A percentile compares a stretch with the other conserved stretches of the same genome.
Evolutionary conservation across 2,329 filamentous ascomycete genomes (phyloP).

Genomic region (Fusarium hainanense): DNA sequence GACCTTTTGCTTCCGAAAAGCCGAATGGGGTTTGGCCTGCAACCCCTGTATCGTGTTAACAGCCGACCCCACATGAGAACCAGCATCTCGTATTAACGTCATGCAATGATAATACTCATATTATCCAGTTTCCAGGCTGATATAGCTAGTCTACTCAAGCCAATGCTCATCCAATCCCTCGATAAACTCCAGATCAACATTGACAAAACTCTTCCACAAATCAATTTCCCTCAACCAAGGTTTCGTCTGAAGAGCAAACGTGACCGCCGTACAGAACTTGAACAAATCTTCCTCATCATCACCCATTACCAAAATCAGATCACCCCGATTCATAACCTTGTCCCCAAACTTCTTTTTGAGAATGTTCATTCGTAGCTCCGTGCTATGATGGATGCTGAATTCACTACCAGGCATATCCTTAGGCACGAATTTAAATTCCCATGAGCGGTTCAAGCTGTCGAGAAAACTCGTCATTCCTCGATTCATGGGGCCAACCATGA

Average conservation of each 20-base stretch:
- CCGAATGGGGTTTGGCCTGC: conserved; percentile 2
- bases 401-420: conserved; percentile 47
- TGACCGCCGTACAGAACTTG: conserved; percentile 39
- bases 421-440: conserved; percentile 46
- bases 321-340: conserved; percentile 36
- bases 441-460: conserved; percentile 41
- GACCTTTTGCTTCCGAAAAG: conserved; percentile 10
- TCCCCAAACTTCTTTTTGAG: conserved; percentile 28
- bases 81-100: background rate
- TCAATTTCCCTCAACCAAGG: conserved; percentile 47
- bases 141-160: conserved; percentile 27
- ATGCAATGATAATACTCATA: background rate
- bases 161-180: conserved; percentile 34
- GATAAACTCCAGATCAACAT: conserved; percentile 43
- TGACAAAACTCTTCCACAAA: conserved; percentile 47
- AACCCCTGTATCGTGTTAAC: background rate
- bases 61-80: background rate
- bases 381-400: conserved; percentile 33
- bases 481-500: conserved; percentile 41
- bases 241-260: conserved; percentile 47
- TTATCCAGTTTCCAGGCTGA: background rate
- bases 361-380: conserved; percentile 24
- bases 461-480: conserved; percentile 40
- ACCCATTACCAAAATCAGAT: conserved; percentile 47
- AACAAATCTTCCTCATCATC: conserved; percentile 37